Evolutionary conservation across 1,139 yeast species (phyloP).

Genomic region (Saccharomyces pastorianus): DNA sequence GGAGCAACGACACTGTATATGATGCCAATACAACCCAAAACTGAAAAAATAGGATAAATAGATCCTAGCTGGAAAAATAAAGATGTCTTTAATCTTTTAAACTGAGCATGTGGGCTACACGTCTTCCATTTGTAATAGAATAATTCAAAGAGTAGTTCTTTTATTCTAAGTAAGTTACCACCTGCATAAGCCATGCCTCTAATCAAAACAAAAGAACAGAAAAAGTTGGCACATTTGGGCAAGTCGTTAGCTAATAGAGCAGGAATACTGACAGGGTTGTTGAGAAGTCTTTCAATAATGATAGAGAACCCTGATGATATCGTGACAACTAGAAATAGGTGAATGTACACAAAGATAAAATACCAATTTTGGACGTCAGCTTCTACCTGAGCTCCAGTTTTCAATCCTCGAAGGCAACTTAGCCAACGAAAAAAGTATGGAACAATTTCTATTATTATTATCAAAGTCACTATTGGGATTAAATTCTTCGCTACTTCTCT

Average conservation of each 20-base stretch:
- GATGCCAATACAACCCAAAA: constrained; percentile 67
- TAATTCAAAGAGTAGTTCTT: constrained; percentile 38
- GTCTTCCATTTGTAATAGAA: constrained; percentile 37
- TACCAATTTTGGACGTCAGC: constrained; percentile 59
- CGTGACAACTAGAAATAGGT: constrained; percentile 76
- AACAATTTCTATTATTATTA: constrained; percentile 50
- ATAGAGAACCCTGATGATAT: constrained; percentile 73
- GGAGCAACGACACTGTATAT: constrained; percentile 77
- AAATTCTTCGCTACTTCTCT: constrained; percentile 49
- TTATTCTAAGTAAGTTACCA: constrained; percentile 50
- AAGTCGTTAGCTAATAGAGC: constrained; percentile 61
- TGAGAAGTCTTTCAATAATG: constrained; percentile 54
- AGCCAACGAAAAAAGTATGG: constrained; percentile 44
- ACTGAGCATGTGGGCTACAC: constrained; percentile 54
- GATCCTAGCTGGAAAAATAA: constrained; percentile 66
- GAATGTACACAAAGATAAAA: constrained; percentile 66
- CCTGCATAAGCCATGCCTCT: constrained; percentile 72
- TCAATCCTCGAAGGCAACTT: constrained; percentile 42
- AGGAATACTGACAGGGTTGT: constrained; percentile 67
- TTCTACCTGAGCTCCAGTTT: constrained; percentile 51
- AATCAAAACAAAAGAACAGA: constrained; percentile 62
- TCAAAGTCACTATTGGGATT: constrained; percentile 52
- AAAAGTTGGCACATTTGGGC: constrained; percentile 77
- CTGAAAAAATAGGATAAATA: constrained; percentile 64
- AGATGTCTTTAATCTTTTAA: constrained; percentile 38